A percentile compares a stretch with the other conserved stretches of the same genome.
phyloP scores from a whole-genome alignment of 2,329 filamentous ascomycete genomes.

The Tolypocladium pustulatum region DNA sequence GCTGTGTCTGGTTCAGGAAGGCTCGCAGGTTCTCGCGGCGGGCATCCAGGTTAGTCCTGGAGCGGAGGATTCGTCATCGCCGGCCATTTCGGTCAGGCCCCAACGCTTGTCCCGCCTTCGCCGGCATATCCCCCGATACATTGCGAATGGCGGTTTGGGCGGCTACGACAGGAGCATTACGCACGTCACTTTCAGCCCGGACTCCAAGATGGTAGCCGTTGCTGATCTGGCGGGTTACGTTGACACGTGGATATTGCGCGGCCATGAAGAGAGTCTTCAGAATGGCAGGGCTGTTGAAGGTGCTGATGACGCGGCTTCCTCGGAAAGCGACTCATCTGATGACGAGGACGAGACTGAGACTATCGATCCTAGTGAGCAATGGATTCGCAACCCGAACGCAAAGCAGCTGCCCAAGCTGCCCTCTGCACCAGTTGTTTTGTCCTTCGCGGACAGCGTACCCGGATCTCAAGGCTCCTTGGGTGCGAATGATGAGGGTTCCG shows the following conservation, averaged over 20 bases:
- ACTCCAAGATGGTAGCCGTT: slow-evolving; percentile 68
- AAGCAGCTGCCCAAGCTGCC: slow-evolving; percentile 59
- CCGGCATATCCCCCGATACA: slow-evolving; percentile 42
- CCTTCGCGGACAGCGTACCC: slow-evolving; percentile 48
- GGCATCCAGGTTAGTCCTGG: slow-evolving; percentile 11
- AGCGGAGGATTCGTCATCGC: slow-evolving; percentile 6
- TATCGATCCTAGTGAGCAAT: slow-evolving; percentile 40
- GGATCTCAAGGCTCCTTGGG: slow-evolving; percentile 12
- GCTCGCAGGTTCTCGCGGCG: slow-evolving; percentile 44
- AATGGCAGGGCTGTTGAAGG: slow-evolving; percentile 21
- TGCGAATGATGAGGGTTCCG: slow-evolving; percentile 13
- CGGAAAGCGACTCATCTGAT: slow-evolving; percentile 29
- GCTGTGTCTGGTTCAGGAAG: slow-evolving; percentile 54
- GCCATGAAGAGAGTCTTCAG: slow-evolving; percentile 16
- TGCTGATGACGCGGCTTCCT: slow-evolving; percentile 18
- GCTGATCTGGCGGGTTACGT: slow-evolving; percentile 77
- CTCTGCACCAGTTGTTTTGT: slow-evolving; percentile 53
- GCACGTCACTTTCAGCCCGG: slow-evolving; percentile 66
- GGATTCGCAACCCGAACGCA: slow-evolving; percentile 64
- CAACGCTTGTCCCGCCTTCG: slow-evolving; percentile 41
- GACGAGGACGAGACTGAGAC: slow-evolving; percentile 36
- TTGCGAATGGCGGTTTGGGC: slow-evolving; percentile 56
- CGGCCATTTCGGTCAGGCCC: slow-evolving; percentile 21
- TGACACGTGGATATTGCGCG: slow-evolving; percentile 71
- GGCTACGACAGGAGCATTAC: slow-evolving; percentile 67